These are phyloP conservation scores for Leccinum griseonigrum DNA, from an alignment of 1,284 basidiomycete species.

Conservation along the genomic window DNA sequence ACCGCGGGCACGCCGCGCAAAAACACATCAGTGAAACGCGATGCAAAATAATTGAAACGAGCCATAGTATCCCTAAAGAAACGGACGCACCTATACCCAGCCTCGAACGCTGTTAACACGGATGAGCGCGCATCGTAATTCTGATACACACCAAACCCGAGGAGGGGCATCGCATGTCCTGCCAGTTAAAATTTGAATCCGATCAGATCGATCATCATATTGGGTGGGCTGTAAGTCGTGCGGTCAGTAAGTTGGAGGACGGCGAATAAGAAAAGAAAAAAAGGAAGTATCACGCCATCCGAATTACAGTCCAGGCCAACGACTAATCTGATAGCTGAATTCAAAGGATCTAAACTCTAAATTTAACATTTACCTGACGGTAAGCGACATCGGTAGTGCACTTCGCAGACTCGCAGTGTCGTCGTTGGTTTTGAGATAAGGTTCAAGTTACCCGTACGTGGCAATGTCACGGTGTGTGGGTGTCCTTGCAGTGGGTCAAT, in stretches of 20 bases:
- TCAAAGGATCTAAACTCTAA: constrained; percentile 9
- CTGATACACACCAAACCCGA: constrained; percentile 83
- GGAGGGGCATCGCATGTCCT: constrained; percentile 66
- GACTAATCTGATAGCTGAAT: no score
- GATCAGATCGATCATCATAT: neutral
- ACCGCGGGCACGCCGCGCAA: neutral
- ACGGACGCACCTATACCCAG: constrained; percentile 63
- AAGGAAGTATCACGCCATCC: neutral
- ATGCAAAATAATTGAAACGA: neutral
- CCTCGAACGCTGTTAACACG: constrained; percentile 65
- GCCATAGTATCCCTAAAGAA: neutral
- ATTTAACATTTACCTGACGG: constrained; percentile 36
- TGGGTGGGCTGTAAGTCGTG: neutral
- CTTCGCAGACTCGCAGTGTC: constrained; percentile 16
- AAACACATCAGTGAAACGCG: neutral
- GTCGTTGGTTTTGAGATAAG: neutral
- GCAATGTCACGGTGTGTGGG: neutral
- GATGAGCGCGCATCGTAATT: constrained; percentile 56
- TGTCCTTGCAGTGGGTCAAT: no score
- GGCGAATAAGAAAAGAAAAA: neutral
- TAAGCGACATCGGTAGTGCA: constrained; percentile 21
- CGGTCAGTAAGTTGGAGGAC: neutral
- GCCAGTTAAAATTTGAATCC: neutral
- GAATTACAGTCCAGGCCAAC: neutral
- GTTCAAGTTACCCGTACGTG: neutral